Base-by-base conservation (phyloP, 495 filamentous ascomycete species). In the Podospora pseudopauciseta region DNA sequence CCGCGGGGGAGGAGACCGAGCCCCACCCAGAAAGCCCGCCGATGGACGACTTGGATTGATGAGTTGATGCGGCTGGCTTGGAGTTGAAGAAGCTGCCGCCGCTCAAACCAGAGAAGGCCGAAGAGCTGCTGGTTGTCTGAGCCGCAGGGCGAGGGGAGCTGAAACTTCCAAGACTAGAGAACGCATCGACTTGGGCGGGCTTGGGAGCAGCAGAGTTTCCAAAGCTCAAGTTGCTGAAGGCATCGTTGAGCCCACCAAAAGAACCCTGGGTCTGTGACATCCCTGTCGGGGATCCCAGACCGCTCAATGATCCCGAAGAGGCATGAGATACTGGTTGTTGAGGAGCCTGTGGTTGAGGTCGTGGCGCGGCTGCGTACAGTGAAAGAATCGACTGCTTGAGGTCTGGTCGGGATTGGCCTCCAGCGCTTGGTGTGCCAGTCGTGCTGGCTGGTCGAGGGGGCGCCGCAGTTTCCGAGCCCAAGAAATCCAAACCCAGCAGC, bases 321-420 rank as follows among this genome's bases (percentile, higher is more conserved):
- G 70, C 68, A 63, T 82, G 80, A 9, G 80, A 88, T 60, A 81
- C 76, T 60, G 85, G 86, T 28, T 86, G 84, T 67, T 85, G 81
- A 66, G 49, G 55, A 32, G 78, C 74, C 63, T 86, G 87, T 11
- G 83, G 84, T 71, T 90, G 89, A 54, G 88, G 85, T 67, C 86
- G 85, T 19, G 90, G 91, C 55, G 91, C 89, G 55, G 94, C 92
- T 49, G 95, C 91, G 75, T 99, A 99, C 7, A 99, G 83, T 2
- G 96, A 98, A 13, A 99, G 80, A 66, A 99, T 99, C 15, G 94
- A 97, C 76, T 97, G 94, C 77, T 98, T 98, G 54, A 99, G 82
- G 77, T 99, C 95, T 1, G 96, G 94, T 54, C 95, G 85, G 56
- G 94, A 97, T 71, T 91, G 87, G 32, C 83, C 82, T 19, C 80